Evolutionary conservation across 345 rosid genomes (phyloP).

Genomic region (Dovyalis caffra): DNA sequence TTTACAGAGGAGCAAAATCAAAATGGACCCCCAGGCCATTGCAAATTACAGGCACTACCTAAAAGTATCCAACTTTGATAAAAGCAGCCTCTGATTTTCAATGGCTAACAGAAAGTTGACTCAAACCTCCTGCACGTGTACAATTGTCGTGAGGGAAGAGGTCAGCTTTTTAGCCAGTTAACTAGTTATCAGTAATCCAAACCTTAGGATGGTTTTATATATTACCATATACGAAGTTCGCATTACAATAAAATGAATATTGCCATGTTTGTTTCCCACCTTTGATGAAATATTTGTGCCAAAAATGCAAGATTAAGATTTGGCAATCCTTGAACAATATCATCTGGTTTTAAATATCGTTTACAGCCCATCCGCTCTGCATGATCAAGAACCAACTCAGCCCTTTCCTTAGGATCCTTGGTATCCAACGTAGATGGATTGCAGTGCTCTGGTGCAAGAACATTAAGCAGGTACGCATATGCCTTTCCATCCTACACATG

Average conservation of each 20-base stretch:
- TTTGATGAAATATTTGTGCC: constrained; percentile 85
- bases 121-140: not conserved
- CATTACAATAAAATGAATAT: not conserved
- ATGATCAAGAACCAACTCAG: constrained; percentile 69
- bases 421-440: constrained; percentile 68
- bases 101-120: not conserved
- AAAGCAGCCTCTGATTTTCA: not conserved
- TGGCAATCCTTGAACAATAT: constrained; percentile 76
- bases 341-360: constrained; percentile 72
- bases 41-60: not conserved
- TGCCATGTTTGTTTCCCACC: constrained; percentile 38
- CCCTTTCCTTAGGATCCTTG: constrained; percentile 70
- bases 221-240: not conserved
- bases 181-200: not conserved
- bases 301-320: constrained; percentile 88
- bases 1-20: no score
- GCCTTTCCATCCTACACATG: constrained; percentile 83
- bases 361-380: constrained; percentile 88
- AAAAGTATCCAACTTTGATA: not conserved
- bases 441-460: constrained; percentile 85
- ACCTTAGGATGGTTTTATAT: not conserved
- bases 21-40: not conserved
- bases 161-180: not conserved
- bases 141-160: not conserved
- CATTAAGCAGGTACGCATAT: constrained; percentile 79